Evolutionary conservation across 345 rosid species (phyloP).

Genomic region (Melaleuca alternifolia): DNA sequence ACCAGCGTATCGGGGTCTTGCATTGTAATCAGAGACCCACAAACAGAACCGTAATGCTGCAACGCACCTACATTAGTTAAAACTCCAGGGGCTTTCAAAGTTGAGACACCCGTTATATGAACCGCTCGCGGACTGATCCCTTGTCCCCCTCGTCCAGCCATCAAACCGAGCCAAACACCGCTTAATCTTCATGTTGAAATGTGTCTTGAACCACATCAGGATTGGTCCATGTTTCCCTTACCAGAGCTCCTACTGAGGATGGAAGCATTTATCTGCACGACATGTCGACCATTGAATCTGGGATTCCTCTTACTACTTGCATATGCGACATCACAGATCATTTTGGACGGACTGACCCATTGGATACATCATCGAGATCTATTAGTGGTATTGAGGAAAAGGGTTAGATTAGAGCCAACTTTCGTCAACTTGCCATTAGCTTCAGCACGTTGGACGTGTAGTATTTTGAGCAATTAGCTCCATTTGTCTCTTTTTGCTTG

Average conservation of each 20-base stretch:
- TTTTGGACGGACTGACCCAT: not conserved
- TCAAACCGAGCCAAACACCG: not conserved
- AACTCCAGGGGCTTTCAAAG: not conserved
- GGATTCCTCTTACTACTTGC: no score
- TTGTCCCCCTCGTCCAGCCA: not conserved
- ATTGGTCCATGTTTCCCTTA: not conserved
- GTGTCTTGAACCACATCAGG: not conserved
- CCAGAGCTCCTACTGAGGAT: not conserved
- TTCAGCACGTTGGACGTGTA: not conserved
- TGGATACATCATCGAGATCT: not conserved
- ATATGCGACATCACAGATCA: not conserved
- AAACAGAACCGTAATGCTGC: not conserved
- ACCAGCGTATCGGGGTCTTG: not conserved
- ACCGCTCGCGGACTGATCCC: fast-evolving
- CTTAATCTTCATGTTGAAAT: not conserved
- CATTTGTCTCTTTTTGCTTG: no score
- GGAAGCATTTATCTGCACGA: not conserved
- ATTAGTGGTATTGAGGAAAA: not conserved
- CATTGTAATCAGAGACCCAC: not conserved
- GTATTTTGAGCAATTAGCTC: no score
- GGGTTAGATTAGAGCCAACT: not conserved
- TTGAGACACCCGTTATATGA: not conserved
- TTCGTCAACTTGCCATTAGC: not conserved
- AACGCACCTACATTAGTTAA: not conserved
- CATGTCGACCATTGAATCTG: not conserved